phyloP scores from a whole-genome alignment of 225 moss, liverwort and hornwort genomes.

The Polytrichum formosum region DNA sequence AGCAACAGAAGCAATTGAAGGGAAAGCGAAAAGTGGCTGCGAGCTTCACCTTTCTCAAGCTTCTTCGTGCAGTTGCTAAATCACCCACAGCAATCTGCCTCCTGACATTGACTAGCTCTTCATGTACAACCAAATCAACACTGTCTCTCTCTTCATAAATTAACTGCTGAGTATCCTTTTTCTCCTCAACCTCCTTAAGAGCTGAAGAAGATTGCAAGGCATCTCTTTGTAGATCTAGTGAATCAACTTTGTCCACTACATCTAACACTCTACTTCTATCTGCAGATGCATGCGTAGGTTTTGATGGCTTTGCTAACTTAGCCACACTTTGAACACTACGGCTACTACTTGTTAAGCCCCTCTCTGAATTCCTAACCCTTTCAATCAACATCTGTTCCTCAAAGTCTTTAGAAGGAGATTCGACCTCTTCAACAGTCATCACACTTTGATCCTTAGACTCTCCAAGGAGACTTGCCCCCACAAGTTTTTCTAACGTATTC shows the following conservation, averaged over 20 bases:
- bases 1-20: not conserved
- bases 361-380: slow-evolving; percentile 44
- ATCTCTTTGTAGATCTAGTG: no score
- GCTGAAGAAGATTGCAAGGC: no score
- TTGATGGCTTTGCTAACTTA: slow-evolving; percentile 38
- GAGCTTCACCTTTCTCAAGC: slow-evolving; percentile 42
- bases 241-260: no score
- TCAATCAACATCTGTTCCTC: slow-evolving; percentile 52
- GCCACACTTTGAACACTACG: slow-evolving; percentile 28
- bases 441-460: slow-evolving; percentile 1
- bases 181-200: slow-evolving; percentile 19
- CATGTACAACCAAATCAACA: slow-evolving; percentile 27
- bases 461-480: slow-evolving; percentile 3
- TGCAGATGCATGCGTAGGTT: slow-evolving; percentile 23
- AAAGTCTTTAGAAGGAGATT: slow-evolving; percentile 18
- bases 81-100: slow-evolving; percentile 49
- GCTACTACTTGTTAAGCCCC: slow-evolving; percentile 45
- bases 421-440: slow-evolving; percentile 21
- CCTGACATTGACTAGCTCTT: slow-evolving; percentile 41
- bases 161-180: slow-evolving; percentile 25
- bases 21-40: no score
- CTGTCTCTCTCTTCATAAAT: slow-evolving; percentile 20
- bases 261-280: not conserved
- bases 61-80: slow-evolving; percentile 35
- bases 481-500: slow-evolving; percentile 4